phyloP scores from a whole-genome alignment of 1,284 basidiomycete genomes.

The Rhizoctonia solani region DNA sequence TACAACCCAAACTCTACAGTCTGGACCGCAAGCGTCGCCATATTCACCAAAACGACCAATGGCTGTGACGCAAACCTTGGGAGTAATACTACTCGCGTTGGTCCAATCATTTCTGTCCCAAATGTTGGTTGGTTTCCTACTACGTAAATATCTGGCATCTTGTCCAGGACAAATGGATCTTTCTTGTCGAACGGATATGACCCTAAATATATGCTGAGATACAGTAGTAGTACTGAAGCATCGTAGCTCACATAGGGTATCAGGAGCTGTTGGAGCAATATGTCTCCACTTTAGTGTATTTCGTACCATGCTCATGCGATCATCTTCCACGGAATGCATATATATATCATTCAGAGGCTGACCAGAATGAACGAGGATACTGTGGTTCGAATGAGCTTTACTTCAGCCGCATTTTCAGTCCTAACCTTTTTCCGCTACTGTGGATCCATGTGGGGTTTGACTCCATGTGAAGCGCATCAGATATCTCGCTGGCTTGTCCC shows the following conservation, averaged over 20 bases:
- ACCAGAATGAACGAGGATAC: slow-evolving; percentile 82
- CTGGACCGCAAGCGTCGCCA: slow-evolving; percentile 57
- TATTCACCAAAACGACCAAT: slow-evolving; percentile 64
- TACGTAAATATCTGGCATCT: slow-evolving; percentile 88
- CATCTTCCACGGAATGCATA: slow-evolving; percentile 74
- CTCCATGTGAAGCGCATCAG: slow-evolving; percentile 70
- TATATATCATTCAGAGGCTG: slow-evolving; percentile 95
- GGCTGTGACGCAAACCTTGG: slow-evolving; percentile 78
- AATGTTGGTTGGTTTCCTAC: slow-evolving; percentile 92
- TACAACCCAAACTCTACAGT: slow-evolving; percentile 46
- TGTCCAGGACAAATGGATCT: slow-evolving; percentile 88
- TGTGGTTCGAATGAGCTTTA: slow-evolving; percentile 47
- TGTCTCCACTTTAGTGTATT: slow-evolving; percentile 92
- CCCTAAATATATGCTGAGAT: slow-evolving; percentile 52
- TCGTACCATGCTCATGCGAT: slow-evolving; percentile 73
- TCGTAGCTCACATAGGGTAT: slow-evolving; percentile 74
- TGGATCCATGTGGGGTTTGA: slow-evolving; percentile 92
- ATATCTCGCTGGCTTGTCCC: slow-evolving; percentile 42
- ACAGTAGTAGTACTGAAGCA: not conserved
- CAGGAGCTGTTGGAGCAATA: slow-evolving; percentile 95
- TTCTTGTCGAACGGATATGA: slow-evolving; percentile 89
- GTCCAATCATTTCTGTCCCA: slow-evolving; percentile 66
- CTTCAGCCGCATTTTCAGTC: not conserved
- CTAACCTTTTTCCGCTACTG: slow-evolving; percentile 37
- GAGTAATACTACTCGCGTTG: slow-evolving; percentile 76